Conservation (phyloP, 352 stramenopile genomes). For the Globisporangium sylvaticum region DNA sequence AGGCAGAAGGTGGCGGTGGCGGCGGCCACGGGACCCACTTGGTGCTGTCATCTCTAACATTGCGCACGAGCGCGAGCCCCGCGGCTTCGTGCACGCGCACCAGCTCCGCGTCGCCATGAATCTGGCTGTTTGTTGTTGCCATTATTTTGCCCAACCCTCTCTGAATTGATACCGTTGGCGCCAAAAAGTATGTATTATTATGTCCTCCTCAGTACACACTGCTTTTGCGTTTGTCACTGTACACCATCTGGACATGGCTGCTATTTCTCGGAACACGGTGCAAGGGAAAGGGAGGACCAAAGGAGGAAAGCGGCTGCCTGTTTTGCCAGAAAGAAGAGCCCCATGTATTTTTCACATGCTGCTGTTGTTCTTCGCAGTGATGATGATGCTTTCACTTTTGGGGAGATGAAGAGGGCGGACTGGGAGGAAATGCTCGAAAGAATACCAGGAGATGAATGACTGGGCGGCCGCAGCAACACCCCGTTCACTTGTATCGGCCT, state of each 20-base stretch:
- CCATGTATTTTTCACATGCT: neutral
- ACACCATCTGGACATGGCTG: slow-evolving; percentile 1
- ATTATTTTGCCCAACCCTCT: neutral
- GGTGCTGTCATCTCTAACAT: slow-evolving; percentile 7
- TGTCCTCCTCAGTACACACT: neutral
- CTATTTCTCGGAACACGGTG: neutral
- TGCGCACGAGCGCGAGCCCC: slow-evolving; percentile 27
- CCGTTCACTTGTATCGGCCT: neutral
- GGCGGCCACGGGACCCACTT: slow-evolving; percentile 27
- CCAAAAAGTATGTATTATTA: neutral
- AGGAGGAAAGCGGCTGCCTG: neutral
- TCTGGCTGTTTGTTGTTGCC: neutral
- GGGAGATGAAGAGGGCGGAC: neutral
- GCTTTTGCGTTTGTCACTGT: neutral
- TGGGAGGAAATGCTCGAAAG: neutral
- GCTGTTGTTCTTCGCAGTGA: neutral
- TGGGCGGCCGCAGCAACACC: neutral
- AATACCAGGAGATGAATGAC: neutral
- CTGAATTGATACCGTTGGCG: neutral
- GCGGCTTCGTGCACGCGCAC: slow-evolving; percentile 21
- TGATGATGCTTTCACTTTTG: neutral
- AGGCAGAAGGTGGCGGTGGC: neutral
- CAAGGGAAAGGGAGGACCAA: neutral
- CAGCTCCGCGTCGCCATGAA: slow-evolving; percentile 3
- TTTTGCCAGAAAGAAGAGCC: neutral